Base-by-base conservation (phyloP, 306 rosid genomes). In the Rubus parviflorus region DNA sequence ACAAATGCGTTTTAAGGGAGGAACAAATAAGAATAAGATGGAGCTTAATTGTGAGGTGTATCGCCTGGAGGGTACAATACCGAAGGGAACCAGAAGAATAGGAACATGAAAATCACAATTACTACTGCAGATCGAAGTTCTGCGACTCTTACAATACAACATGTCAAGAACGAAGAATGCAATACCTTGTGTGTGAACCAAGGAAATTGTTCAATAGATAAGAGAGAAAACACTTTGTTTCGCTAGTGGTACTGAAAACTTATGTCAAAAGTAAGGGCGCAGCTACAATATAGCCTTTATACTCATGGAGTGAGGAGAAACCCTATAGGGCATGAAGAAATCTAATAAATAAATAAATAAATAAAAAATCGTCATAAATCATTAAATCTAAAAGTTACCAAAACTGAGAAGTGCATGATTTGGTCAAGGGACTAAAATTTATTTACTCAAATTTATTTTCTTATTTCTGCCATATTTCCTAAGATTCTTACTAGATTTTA, bases 381-480 rank as follows among this genome's bases (percentile, higher is more conserved):
- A n/a, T n/a, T n/a, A n/a, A n/a, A 73, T 73, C 76, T 52, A 37
- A 51, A 51, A 70, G 17, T 70, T 51, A 35, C 46, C 76, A 7
- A 42, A 41, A 38, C 8, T 7, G 67, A 41, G 23, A 11, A 41
- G 9, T 11, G 40, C 1, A 68, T 13, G 20, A 19, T 8, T 16
- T 19, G 30, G 16, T 65, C 48, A 38, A 41, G 6, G 20, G 11
- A 17, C 20, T 42, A 19, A 42, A 67, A 42, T 42, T n/a, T 58
- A 23, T 58, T 58, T 58, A 1, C 47, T 43, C 9, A 43, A n/a
- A n/a, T n/a, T n/a, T n/a, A n/a, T n/a, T n/a, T n/a, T 40, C 15
- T 19, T 66, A 9, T 70, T 7, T 14, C 6, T 3, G 8, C 19
- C 20, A 20, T 40, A 54, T 73, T 56, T 40, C 61, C 16, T 53